phyloP scores from a whole-genome alignment of 345 rosid genomes.

The Camelina laxa region DNA sequence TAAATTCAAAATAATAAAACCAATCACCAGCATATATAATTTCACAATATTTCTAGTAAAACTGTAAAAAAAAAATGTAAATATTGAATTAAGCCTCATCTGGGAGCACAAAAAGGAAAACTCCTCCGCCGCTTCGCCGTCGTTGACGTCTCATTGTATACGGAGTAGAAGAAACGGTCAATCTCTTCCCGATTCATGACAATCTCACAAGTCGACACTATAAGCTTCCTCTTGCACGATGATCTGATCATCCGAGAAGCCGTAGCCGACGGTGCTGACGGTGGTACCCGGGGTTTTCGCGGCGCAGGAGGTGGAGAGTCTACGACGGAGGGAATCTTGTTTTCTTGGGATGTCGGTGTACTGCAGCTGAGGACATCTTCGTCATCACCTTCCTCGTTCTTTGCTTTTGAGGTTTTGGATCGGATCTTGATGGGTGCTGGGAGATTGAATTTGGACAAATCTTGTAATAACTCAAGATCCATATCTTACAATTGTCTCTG shows the following conservation, averaged over 20 bases:
- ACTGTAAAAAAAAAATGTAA: conserved; percentile 36
- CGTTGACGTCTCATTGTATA: conserved; percentile 32
- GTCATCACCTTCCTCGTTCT: neutral
- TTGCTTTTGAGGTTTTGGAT: conserved; percentile 21
- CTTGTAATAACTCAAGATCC: conserved; percentile 43
- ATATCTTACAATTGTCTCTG: conserved; percentile 25
- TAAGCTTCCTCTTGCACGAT: conserved; percentile 47
- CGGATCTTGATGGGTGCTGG: conserved; percentile 38
- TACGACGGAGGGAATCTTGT: conserved; percentile 38
- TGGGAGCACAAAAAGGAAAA: conserved; percentile 27
- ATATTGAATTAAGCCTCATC: conserved; percentile 30
- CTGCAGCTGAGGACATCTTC: conserved; percentile 22
- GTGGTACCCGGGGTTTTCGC: conserved; percentile 36
- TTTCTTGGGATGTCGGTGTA: conserved; percentile 46
- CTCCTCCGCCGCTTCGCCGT: conserved; percentile 37
- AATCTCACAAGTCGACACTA: conserved; percentile 43
- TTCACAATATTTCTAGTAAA: conserved; percentile 35
- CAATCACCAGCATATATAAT: neutral
- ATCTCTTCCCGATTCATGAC: conserved; percentile 44
- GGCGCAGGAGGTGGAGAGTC: conserved; percentile 48
- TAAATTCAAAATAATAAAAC: conserved; percentile 1
- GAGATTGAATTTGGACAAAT: conserved; percentile 32
- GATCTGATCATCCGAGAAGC: conserved; percentile 43
- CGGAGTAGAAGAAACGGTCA: conserved; percentile 41
- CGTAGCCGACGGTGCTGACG: conserved; percentile 37